Evolutionary conservation across 768 basidiomycete genomes (phyloP).

Genomic region (Macrolepiota dolichaula): DNA sequence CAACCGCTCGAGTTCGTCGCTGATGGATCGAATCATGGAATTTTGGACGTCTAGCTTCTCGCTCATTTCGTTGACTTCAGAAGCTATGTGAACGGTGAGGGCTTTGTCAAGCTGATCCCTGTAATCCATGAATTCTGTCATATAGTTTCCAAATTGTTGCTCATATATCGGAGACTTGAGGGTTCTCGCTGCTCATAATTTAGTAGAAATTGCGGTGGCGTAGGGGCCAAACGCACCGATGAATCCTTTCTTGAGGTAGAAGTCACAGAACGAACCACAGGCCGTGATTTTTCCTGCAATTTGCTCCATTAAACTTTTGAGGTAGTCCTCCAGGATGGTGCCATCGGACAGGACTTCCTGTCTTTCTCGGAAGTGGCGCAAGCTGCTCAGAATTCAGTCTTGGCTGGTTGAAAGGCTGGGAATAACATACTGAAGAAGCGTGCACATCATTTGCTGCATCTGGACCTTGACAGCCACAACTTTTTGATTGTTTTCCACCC

Average conservation of each 20-base stretch:
- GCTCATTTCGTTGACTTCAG: conserved; percentile 31
- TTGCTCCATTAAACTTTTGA: conserved; percentile 22
- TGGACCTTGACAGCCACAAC: conserved; percentile 41
- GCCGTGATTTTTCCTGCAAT: conserved; percentile 38
- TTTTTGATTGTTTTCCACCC: conserved; percentile 51
- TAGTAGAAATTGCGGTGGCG: not conserved
- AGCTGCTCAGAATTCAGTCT: conserved; percentile 15
- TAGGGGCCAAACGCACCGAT: conserved; percentile 26
- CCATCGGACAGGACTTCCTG: conserved; percentile 28
- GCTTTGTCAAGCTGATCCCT: conserved; percentile 32
- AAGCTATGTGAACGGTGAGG: conserved; percentile 34
- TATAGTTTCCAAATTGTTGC: conserved; percentile 28
- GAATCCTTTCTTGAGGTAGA: conserved; percentile 40
- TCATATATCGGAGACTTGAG: conserved; percentile 36
- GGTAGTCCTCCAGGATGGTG: conserved; percentile 23
- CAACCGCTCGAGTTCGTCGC: conserved; percentile 25
- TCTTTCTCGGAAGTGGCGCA: conserved; percentile 24
- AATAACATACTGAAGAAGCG: conserved; percentile 39
- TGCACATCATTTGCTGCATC: conserved; percentile 48
- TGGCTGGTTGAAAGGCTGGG: not conserved
- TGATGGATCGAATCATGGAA: conserved; percentile 16
- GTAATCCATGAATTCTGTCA: conserved; percentile 29
- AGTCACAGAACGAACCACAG: conserved; percentile 42
- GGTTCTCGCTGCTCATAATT: conserved; percentile 26
- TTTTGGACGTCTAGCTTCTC: conserved; percentile 11